These are phyloP conservation scores for Colletotrichum simmondsii DNA, from an alignment of 2,329 filamentous ascomycete genomes.

Conservation along the genomic window DNA sequence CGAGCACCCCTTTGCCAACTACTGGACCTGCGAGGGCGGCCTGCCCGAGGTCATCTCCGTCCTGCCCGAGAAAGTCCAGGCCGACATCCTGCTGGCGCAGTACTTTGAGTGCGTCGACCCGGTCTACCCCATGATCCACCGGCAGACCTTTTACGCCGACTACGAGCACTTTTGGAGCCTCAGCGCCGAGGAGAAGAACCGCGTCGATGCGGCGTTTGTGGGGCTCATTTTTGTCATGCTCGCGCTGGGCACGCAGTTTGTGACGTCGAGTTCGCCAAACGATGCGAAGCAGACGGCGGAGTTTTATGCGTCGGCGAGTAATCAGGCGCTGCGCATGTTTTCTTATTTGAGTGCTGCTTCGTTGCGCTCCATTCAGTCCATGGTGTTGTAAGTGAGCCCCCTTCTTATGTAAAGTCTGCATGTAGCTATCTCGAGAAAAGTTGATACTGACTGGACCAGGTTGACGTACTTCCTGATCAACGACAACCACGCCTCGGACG, in stretches of 20 bases:
- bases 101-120: conserved; percentile 81
- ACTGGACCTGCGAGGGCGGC: conserved; percentile 84
- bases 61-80: conserved; percentile 79
- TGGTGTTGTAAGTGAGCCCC: conserved; percentile 67
- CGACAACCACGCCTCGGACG: conserved; percentile 85
- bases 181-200: conserved; percentile 64
- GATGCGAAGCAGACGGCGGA: conserved; percentile 81
- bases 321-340: conserved; percentile 79
- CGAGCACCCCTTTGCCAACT: conserved; percentile 84
- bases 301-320: conserved; percentile 83
- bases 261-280: conserved; percentile 65
- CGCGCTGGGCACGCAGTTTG: conserved; percentile 82
- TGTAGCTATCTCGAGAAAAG: not conserved
- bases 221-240: conserved; percentile 82
- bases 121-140: conserved; percentile 83
- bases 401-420: too few species aligned
- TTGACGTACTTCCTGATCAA: conserved; percentile 88
- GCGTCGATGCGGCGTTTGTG: conserved; percentile 74
- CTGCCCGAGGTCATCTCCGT: conserved; percentile 80
- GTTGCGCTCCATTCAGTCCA: conserved; percentile 79
- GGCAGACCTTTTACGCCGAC: conserved; percentile 79
- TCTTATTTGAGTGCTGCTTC: conserved; percentile 82
- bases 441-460: conserved; percentile 4
- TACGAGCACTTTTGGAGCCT: conserved; percentile 83
- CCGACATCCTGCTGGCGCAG: conserved; percentile 73